Percentiles rank a stretch among this genome's conserved stretches.
Conservation (phyloP, 2,329 filamentous ascomycete genomes). For the Cercospora citrullina region DNA sequence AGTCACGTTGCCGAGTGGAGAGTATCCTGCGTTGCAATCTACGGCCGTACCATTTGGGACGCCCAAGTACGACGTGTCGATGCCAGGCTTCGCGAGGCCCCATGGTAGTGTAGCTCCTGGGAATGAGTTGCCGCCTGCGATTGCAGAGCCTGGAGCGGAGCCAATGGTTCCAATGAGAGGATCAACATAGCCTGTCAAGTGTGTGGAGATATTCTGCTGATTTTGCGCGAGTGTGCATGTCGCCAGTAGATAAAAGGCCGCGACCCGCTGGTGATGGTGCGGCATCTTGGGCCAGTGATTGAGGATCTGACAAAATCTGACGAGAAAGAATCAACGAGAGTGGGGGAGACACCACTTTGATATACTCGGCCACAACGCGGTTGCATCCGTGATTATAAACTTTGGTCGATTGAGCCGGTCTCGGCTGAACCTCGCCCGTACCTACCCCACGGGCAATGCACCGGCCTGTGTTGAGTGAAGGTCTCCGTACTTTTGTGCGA, state of each 20-base stretch:
- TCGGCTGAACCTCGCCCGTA: slow-evolving; percentile 5
- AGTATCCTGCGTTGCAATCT: slow-evolving; percentile 45
- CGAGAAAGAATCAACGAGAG: neutral
- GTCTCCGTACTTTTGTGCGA: neutral
- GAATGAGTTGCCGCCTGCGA: slow-evolving; percentile 45
- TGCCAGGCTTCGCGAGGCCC: slow-evolving; percentile 45
- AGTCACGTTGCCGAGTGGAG: slow-evolving; percentile 43
- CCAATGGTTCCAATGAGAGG: slow-evolving; percentile 52
- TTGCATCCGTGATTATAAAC: neutral
- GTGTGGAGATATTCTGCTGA: neutral
- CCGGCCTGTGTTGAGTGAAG: neutral
- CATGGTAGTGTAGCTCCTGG: slow-evolving; percentile 43
- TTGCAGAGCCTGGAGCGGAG: slow-evolving; percentile 43
- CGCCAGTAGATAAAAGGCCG: neutral
- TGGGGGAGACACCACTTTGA: neutral
- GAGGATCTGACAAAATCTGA: neutral
- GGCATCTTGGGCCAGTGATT: neutral
- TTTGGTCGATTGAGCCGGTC: slow-evolving; percentile 9
- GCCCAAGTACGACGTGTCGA: slow-evolving; percentile 42
- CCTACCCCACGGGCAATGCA: slow-evolving; percentile 1
- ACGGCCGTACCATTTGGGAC: slow-evolving; percentile 24
- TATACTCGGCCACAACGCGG: neutral
- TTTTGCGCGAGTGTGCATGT: neutral
- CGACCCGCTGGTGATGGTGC: too few species aligned
- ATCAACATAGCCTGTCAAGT: slow-evolving; percentile 43